phyloP scores from a whole-genome alignment of 129 eudicot genomes.

The Logfia minima region DNA sequence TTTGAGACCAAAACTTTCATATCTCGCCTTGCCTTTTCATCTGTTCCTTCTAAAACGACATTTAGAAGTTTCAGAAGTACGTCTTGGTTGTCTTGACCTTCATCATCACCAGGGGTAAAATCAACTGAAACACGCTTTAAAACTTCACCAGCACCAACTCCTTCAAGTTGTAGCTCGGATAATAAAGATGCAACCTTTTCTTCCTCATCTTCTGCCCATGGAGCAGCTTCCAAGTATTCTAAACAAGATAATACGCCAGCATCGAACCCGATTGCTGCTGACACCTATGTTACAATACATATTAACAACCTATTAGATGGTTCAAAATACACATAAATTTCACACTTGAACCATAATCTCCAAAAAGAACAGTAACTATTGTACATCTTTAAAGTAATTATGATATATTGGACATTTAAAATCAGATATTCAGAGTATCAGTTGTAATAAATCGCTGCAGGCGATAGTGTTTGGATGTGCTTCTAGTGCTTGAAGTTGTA shows the following conservation, averaged over 20 bases:
- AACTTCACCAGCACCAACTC: constrained; percentile 70
- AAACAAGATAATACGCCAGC: constrained; percentile 91
- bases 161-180: constrained; percentile 80
- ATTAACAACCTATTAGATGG: neutral
- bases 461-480: neutral
- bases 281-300: constrained; percentile 46
- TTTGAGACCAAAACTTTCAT: constrained; percentile 80
- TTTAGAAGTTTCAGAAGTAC: constrained; percentile 73
- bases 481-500: neutral
- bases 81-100: constrained; percentile 54
- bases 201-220: constrained; percentile 97
- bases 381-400: neutral
- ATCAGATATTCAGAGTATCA: neutral
- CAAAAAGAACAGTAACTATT: neutral
- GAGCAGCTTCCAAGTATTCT: constrained; percentile 97
- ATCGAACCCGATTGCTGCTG: constrained; percentile 88
- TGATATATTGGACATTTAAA: neutral
- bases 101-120: constrained; percentile 36
- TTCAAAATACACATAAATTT: neutral
- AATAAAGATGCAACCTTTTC: constrained; percentile 80
- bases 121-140: constrained; percentile 74
- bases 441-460: neutral
- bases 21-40: constrained; percentile 88
- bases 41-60: constrained; percentile 89
- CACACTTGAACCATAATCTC: neutral